phyloP scores from a whole-genome alignment of 2,329 filamentous ascomycete species.

The Diaporthe citrichinensis region DNA sequence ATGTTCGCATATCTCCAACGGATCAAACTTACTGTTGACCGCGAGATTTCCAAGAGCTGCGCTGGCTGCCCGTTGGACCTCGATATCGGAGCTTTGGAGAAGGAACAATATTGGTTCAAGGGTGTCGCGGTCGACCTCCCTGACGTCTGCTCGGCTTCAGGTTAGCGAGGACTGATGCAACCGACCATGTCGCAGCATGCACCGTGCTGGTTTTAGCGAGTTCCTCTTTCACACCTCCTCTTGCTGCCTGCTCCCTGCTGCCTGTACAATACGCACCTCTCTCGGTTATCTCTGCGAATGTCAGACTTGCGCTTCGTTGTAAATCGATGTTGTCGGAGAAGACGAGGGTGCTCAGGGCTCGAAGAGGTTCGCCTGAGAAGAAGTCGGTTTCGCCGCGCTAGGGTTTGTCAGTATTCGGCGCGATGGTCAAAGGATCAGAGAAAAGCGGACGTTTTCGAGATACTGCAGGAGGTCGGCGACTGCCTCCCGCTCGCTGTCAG shows the following conservation, averaged over 20 bases:
- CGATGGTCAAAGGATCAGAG: background rate
- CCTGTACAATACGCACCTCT: slow-evolving; percentile 75
- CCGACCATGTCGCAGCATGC: background rate
- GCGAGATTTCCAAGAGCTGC: slow-evolving; percentile 96
- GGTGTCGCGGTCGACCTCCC: slow-evolving; percentile 94
- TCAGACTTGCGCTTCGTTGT: slow-evolving; percentile 96
- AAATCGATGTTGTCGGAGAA: slow-evolving; percentile 99
- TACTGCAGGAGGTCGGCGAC: slow-evolving; percentile 96
- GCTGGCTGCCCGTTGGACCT: slow-evolving; percentile 96
- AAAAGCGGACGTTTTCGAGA: slow-evolving; percentile 86
- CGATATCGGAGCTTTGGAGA: slow-evolving; percentile 94
- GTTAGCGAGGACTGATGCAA: slow-evolving; percentile 35
- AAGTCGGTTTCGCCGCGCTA: slow-evolving; percentile 98
- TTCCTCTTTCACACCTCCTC: background rate
- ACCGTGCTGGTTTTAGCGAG: background rate
- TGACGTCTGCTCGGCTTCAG: slow-evolving; percentile 77
- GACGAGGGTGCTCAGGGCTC: slow-evolving; percentile 93
- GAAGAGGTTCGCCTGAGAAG: slow-evolving; percentile 95
- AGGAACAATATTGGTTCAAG: slow-evolving; percentile 96
- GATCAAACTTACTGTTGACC: slow-evolving; percentile 83
- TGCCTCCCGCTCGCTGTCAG: slow-evolving; percentile 96
- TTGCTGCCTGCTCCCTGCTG: slow-evolving; percentile 18
- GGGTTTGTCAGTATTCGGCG: slow-evolving; percentile 49
- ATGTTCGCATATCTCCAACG: background rate
- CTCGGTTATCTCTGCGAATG: slow-evolving; percentile 98